Percentiles rank a stretch among this genome's conserved stretches.
These are phyloP conservation scores for Colletotrichum sp. DNA, from an alignment of 2,329 filamentous ascomycete species.

Conservation along the genomic window DNA sequence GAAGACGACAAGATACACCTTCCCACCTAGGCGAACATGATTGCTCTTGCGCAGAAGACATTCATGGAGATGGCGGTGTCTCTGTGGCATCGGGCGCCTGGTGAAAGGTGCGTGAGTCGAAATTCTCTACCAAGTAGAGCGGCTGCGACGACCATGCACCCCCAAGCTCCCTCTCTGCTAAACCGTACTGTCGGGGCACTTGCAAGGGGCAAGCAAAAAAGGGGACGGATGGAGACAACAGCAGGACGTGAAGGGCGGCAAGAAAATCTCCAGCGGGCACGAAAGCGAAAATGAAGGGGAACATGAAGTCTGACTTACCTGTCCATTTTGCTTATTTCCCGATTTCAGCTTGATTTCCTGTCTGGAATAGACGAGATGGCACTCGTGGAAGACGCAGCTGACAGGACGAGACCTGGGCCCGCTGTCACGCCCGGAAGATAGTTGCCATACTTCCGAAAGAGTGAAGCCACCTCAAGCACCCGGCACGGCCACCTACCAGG, in stretches of 20 bases:
- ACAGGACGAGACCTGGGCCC: not conserved
- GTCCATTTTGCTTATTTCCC: not conserved
- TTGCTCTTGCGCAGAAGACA: not conserved
- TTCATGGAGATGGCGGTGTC: not conserved
- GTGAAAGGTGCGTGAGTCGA: not conserved
- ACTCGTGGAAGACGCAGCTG: not conserved
- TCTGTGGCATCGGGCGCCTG: not conserved
- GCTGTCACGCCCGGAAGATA: not conserved
- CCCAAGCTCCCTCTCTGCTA: not conserved
- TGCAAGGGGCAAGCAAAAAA: not conserved
- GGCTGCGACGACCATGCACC: not conserved
- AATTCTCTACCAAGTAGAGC: not conserved
- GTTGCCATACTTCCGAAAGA: not conserved
- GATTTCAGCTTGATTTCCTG: not conserved
- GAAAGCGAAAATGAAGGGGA: not conserved
- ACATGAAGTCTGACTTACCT: not conserved
- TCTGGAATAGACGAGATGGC: not conserved
- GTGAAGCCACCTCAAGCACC: not conserved
- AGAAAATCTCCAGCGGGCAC: not conserved
- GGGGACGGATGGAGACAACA: not conserved
- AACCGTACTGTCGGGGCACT: not conserved
- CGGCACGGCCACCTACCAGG: no score
- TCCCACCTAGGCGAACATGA: not conserved
- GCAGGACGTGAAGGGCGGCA: not conserved
- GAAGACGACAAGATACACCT: not conserved